Evolutionary conservation across 139 green algal species (phyloP), one percentile per base, ranked within the genome.

Genomic region (Picochlorum sp.): DNA sequence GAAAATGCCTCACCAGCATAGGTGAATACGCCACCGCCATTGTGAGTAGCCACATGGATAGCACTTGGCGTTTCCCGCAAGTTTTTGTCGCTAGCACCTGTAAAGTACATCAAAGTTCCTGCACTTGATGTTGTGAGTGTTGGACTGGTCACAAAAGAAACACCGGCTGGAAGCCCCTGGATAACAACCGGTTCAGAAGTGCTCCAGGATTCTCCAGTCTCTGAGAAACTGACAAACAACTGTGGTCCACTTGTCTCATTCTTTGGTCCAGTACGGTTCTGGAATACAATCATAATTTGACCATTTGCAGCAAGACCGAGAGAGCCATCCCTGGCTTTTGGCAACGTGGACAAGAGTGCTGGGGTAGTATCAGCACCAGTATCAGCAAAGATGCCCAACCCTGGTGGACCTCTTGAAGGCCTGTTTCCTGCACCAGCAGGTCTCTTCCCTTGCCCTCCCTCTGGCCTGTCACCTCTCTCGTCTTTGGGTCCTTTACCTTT

Each of bases 201-300:
- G 47, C 47, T 54, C 47, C 47, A 54, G 47, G 47, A 54, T 21
- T 54, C 47, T 54, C 47, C 47, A 26, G 47, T 54, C 47, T 54
- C 47, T 24, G 47, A 54, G 47, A 54, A 54, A 54, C 47, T 54
- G 47, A 21, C 47, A 20, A 54, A 54, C 11, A 54, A 13, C 11
- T 54, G 18, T 54, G 47, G 47, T 54, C 47, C 47, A 7, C 18
- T 54, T 0, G 47, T 54, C 15, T 54, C 47, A 54, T 54, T 54
- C 47, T 54, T 54, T 54, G 47, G 47, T 21, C 47, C n/a, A 2
- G 18, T 54, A 9, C n/a, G 47, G 24, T 54, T 54, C 47, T 54
- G 47, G 15, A 54, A 54, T 20, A 54, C 47, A 24, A 54, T 20
- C 47, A 54, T 54, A 21, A 54, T 54, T 18, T 54, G 9, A 54